These are phyloP conservation scores for Cystoisospora suis DNA, from an alignment of 169 alveolate genomes.

Conservation along the genomic window DNA sequence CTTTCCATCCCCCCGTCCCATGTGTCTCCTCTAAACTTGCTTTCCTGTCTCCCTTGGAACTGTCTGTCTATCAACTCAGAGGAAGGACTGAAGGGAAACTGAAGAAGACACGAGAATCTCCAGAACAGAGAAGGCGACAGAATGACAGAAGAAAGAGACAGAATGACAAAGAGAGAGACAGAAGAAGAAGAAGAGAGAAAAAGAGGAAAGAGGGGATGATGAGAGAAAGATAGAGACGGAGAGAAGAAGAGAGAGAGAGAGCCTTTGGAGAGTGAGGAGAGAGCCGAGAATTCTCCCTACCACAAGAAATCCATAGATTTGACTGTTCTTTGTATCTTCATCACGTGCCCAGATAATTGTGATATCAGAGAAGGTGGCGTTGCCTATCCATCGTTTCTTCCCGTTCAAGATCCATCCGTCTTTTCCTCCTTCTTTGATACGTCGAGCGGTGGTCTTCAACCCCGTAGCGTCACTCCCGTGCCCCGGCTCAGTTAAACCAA, in stretches of 20 bases:
- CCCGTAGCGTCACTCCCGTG: constrained; percentile 85
- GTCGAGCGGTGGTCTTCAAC: constrained; percentile 68
- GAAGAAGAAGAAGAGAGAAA: too few species aligned
- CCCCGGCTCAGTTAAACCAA: constrained; percentile 85
- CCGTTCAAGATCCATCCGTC: constrained; percentile 85
- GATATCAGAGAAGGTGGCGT: constrained; percentile 76
- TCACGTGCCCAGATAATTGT: constrained; percentile 82
- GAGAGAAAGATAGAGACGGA: neutral
- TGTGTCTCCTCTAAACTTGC: too few species aligned
- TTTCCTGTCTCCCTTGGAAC: too few species aligned
- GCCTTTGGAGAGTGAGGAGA: neutral
- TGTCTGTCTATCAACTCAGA: too few species aligned
- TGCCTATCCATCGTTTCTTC: constrained; percentile 86
- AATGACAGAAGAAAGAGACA: too few species aligned
- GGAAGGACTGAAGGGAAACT: too few species aligned
- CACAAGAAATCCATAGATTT: constrained; percentile 74
- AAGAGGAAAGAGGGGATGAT: too few species aligned
- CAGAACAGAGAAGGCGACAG: too few species aligned
- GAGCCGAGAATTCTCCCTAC: constrained; percentile 15
- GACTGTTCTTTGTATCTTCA: constrained; percentile 64
- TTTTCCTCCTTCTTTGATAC: constrained; percentile 72
- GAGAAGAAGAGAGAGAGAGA: neutral
- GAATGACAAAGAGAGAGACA: too few species aligned
- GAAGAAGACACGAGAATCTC: too few species aligned
- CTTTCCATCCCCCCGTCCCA: too few species aligned